Base-by-base conservation (phyloP, 495 filamentous ascomycete genomes). In the Hypoxylon lienhwacheense region DNA sequence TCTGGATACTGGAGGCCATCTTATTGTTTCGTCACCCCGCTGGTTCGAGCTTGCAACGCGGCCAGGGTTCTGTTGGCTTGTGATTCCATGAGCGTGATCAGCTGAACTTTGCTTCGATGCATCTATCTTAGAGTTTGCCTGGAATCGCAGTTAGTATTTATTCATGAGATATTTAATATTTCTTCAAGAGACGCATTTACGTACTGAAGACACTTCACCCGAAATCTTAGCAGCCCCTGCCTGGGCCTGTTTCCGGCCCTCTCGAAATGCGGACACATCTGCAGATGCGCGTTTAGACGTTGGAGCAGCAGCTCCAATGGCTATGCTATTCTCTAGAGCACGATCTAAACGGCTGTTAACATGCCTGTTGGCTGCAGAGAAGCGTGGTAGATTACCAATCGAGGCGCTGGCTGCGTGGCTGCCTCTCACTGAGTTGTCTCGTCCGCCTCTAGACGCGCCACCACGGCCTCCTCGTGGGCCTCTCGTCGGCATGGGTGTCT, bases 401-500 rank as follows among this genome's bases (percentile, higher is more conserved):
- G 64, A 41, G n/a, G 55, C 37, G 14, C 42, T 61, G 7, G 22
- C 12, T n/a, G 49, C 25, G 7, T 67, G 65, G 29, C 67, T 69
- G 19, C 54, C 52, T 36, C 64, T 57, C 24, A 64, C 36, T 10
- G 40, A 62, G 28, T 67, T 67, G 45, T 75, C 77, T 42, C 73
- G 69, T 14, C 73, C 78, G 33, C 79, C 82, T 47, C 86, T 79
- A 35, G 77, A 66, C 26, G 78, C 79, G 53, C 75, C 75, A 47
- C 77, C 73, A 63, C 81, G 82, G 71, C 69, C 55, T 68, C 70
- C 66, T 74, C 76, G 51, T 79, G 81, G 54, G 81, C 84, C 67
- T 87, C 70, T 69, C n/a, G 77, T 64, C 5, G 89, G 88, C 26
- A 95, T 64, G 4, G 83, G 87, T 0, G 90, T 96, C 65, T 85